Percentiles rank a stretch among this genome's conserved stretches.
These are phyloP conservation scores for Casuarina equisetifolia DNA, from an alignment of 306 rosid genomes.

Conservation along the genomic window DNA sequence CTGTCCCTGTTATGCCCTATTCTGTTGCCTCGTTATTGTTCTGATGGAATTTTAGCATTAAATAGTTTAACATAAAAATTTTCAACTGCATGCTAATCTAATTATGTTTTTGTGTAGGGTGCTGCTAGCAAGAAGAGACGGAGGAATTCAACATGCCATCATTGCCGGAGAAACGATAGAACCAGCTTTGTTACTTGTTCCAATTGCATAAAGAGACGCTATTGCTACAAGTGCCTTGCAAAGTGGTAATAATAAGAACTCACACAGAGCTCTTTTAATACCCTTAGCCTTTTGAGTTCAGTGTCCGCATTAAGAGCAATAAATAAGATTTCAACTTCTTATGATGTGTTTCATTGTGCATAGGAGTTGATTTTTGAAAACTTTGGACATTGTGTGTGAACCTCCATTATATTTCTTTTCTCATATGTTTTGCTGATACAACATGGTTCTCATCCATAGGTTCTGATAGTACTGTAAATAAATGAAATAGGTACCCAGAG, in stretches of 20 bases:
- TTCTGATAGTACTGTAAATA: slow-evolving; percentile 30
- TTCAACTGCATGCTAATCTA: slow-evolving; percentile 15
- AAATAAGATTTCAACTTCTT: slow-evolving; percentile 13
- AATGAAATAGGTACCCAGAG: slow-evolving; percentile 53
- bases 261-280: slow-evolving; percentile 1
- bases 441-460: slow-evolving; percentile 12
- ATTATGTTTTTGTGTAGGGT: slow-evolving; percentile 36
- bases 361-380: slow-evolving; percentile 2
- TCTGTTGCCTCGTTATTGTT: slow-evolving; percentile 8
- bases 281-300: not conserved
- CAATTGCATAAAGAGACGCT: slow-evolving; percentile 53
- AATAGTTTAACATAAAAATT: not conserved
- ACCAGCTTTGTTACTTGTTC: slow-evolving; percentile 41
- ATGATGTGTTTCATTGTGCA: not conserved
- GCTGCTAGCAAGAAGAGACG: slow-evolving; percentile 27
- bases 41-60: slow-evolving; percentile 8
- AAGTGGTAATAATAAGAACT: slow-evolving; percentile 47
- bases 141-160: slow-evolving; percentile 53
- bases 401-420: slow-evolving; percentile 4
- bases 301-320: slow-evolving; percentile 4
- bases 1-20: not conserved
- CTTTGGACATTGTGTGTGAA: slow-evolving; percentile 6
- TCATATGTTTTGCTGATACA: not conserved
- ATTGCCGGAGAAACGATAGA: slow-evolving; percentile 46
- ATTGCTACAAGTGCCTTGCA: slow-evolving; percentile 60